A percentile compares a stretch with the other conserved stretches of the same genome.
Evolutionary conservation across 495 filamentous ascomycete species (phyloP).

Genomic region (Aspergillus conjunctus): DNA sequence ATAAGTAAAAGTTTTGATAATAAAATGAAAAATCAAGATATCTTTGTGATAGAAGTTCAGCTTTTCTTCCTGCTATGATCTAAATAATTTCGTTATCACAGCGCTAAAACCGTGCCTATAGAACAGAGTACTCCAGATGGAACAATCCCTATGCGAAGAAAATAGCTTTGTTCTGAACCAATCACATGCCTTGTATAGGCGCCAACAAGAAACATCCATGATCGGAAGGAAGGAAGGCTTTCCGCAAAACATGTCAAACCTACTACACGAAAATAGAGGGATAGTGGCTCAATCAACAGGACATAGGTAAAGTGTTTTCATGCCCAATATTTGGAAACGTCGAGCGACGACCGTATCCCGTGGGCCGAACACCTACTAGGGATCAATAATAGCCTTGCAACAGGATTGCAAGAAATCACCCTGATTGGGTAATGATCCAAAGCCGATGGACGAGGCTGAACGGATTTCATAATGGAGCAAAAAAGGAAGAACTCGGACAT

Average conservation of each 20-base stretch:
- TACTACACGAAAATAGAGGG: background rate
- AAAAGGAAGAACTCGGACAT: background rate
- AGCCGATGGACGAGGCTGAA: background rate
- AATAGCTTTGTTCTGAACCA: background rate
- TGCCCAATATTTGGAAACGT: background rate
- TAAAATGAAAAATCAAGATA: background rate
- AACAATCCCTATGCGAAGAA: background rate
- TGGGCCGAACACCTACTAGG: background rate
- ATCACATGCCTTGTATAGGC: background rate
- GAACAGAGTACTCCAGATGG: background rate
- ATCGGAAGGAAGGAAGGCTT: background rate
- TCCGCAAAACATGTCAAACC: background rate
- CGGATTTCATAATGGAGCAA: background rate
- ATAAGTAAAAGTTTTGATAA: background rate
- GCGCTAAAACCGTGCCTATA: background rate
- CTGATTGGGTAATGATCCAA: background rate
- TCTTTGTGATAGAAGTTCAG: background rate
- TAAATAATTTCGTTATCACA: background rate
- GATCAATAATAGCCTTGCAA: background rate
- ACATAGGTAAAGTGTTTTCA: background rate
- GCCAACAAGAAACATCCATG: background rate
- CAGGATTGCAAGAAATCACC: too few relatives aligned
- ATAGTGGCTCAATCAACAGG: background rate
- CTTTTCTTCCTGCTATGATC: background rate
- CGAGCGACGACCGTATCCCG: background rate